These are phyloP conservation scores for Penicillium sp. DNA, from an alignment of 2,329 filamentous ascomycete genomes.

Conservation along the genomic window DNA sequence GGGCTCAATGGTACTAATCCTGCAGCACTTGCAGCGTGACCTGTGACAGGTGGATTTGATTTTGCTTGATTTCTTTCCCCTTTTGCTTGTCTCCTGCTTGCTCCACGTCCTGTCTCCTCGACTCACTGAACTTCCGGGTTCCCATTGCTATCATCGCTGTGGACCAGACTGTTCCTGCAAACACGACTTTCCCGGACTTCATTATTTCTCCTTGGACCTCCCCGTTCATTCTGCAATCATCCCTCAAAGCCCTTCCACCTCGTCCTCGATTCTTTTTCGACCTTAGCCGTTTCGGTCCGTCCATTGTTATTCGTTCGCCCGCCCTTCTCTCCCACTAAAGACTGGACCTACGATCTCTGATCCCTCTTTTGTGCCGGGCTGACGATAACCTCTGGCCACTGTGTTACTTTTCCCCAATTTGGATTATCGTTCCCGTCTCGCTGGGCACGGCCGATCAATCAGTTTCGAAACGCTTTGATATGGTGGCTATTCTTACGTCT, in stretches of 20 bases:
- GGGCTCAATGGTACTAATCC: conserved; percentile 50
- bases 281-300: conserved; percentile 35
- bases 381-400: conserved; percentile 14
- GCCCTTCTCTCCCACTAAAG: neutral
- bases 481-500: conserved; percentile 40
- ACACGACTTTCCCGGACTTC: conserved; percentile 36
- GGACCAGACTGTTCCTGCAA: conserved; percentile 31
- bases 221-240: conserved; percentile 39
- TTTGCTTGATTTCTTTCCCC: conserved; percentile 24
- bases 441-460: conserved; percentile 25
- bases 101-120: conserved; percentile 27
- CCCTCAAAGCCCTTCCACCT: conserved; percentile 37
- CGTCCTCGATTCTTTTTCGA: conserved; percentile 39
- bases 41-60: conserved; percentile 11
- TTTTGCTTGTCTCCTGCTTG: conserved; percentile 28
- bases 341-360: conserved; percentile 6
- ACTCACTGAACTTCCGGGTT: conserved; percentile 31
- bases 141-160: conserved; percentile 28
- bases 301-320: conserved; percentile 28
- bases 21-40: conserved; percentile 35
- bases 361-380: conserved; percentile 15
- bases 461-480: conserved; percentile 35
- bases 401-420: conserved; percentile 17
- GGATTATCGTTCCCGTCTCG: conserved; percentile 3
- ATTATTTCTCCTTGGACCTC: conserved; percentile 37